phyloP scores from a whole-genome alignment of 176 grass and related monocot genomes.

The Elymus sibiricus region DNA sequence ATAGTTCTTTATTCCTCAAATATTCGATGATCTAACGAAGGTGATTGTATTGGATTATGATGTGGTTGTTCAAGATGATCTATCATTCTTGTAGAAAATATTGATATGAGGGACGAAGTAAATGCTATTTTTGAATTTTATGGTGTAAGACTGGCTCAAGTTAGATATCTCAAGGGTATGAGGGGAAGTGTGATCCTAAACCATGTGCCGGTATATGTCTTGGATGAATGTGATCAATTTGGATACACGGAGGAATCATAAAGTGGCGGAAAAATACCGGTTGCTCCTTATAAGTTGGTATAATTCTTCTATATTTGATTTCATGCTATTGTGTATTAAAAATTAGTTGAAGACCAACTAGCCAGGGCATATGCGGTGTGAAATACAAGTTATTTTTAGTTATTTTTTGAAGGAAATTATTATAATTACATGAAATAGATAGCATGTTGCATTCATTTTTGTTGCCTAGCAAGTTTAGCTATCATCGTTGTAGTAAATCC shows the following conservation, averaged over 20 bases:
- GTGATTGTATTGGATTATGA: conserved; percentile 77
- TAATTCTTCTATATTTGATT: not conserved
- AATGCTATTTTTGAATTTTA: conserved; percentile 66
- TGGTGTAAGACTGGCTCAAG: conserved; percentile 57
- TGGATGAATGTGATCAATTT: conserved; percentile 80
- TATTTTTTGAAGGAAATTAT: not conserved
- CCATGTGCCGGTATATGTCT: conserved; percentile 70
- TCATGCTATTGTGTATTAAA: not conserved
- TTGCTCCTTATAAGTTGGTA: conserved; percentile 55
- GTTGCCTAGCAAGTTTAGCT: too few species aligned
- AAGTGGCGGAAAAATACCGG: conserved; percentile 53
- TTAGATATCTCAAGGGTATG: conserved; percentile 51
- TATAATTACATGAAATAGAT: not conserved
- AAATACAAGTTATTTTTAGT: not conserved
- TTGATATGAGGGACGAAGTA: conserved; percentile 70
- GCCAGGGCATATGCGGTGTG: not conserved
- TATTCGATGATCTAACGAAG: conserved; percentile 72
- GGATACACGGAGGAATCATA: conserved; percentile 76
- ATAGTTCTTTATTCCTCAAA: conserved; percentile 75
- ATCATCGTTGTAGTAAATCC: too few species aligned
- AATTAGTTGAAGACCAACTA: not conserved
- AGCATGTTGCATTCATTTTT: not conserved
- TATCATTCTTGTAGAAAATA: conserved; percentile 70
- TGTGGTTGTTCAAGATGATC: conserved; percentile 75
- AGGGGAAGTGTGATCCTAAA: conserved; percentile 45